Conservation (phyloP, 148 eudicot species). For the Chenopodium formosanum region DNA sequence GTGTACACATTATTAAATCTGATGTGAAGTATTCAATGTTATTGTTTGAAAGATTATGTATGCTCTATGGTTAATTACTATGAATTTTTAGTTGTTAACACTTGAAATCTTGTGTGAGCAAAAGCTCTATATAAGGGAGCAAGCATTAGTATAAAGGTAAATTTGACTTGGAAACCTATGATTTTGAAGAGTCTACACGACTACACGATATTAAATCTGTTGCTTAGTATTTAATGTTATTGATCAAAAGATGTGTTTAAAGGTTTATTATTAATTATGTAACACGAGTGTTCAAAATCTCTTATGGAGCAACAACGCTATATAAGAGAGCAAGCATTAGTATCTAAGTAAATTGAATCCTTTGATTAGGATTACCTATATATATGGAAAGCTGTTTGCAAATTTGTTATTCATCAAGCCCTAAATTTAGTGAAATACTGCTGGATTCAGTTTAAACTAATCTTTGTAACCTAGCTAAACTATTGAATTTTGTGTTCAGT, state of each 20-base stretch:
- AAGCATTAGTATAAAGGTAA: not conserved
- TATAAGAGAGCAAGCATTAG: not conserved
- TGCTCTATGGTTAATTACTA: not conserved
- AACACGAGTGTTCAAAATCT: not conserved
- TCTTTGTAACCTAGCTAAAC: not conserved
- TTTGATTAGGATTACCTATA: not conserved
- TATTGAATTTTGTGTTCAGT: constrained; percentile 33
- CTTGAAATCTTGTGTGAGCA: not conserved
- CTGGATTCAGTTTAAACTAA: not conserved
- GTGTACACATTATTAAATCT: not conserved
- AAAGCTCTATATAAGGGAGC: not conserved
- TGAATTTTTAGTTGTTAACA: not conserved
- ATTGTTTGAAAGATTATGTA: not conserved
- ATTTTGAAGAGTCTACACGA: too few species aligned
- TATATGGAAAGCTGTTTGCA: not conserved
- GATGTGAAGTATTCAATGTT: not conserved
- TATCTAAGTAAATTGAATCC: not conserved
- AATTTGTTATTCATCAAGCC: not conserved
- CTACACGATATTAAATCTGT: not conserved
- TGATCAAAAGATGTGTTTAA: not conserved
- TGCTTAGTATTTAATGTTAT: not conserved
- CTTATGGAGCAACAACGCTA: not conserved
- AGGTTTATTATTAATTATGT: not conserved
- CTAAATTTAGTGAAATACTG: not conserved
- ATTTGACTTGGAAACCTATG: too few species aligned